Percentiles rank a stretch among this genome's conserved stretches.
Evolutionary conservation across 208 protist genomes (phyloP).

Genomic region (Crithidia mellificae): DNA sequence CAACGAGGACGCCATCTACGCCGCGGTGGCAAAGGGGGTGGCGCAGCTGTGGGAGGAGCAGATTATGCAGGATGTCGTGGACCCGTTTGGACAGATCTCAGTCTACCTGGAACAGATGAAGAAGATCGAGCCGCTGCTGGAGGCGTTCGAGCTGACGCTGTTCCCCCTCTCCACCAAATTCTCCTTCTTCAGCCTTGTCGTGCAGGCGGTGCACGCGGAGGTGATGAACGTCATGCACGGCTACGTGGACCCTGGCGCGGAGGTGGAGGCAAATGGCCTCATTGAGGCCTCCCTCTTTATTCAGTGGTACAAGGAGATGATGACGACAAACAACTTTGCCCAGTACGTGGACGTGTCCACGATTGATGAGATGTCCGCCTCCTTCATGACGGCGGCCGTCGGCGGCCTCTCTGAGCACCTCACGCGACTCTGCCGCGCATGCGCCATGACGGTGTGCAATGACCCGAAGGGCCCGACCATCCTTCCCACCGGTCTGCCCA

Average conservation of each 20-base stretch:
- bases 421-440: conserved; percentile 69
- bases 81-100: conserved; percentile 69
- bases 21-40: conserved; percentile 60
- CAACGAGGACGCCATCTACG: conserved; percentile 49
- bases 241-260: conserved; percentile 54
- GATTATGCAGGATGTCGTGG: conserved; percentile 79
- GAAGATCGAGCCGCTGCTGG: conserved; percentile 77
- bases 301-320: conserved; percentile 85
- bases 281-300: conserved; percentile 84
- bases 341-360: conserved; percentile 60
- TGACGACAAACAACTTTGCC: conserved; percentile 68
- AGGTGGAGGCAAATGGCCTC: conserved; percentile 67
- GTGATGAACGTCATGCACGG: conserved; percentile 74
- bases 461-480: conserved; percentile 55
- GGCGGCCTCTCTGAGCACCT: conserved; percentile 77
- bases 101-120: conserved; percentile 87
- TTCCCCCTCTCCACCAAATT: conserved; percentile 78
- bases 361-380: conserved; percentile 66
- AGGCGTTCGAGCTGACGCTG: conserved; percentile 80
- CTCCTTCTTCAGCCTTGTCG: conserved; percentile 77
- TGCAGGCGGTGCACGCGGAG: conserved; percentile 66
- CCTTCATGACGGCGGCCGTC: conserved; percentile 76
- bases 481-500: conserved; percentile 57
- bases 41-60: conserved; percentile 79
- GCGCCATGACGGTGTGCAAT: conserved; percentile 69